Evolutionary conservation across 495 filamentous ascomycete species (phyloP).

Genomic region (Pyrenula massariospora): DNA sequence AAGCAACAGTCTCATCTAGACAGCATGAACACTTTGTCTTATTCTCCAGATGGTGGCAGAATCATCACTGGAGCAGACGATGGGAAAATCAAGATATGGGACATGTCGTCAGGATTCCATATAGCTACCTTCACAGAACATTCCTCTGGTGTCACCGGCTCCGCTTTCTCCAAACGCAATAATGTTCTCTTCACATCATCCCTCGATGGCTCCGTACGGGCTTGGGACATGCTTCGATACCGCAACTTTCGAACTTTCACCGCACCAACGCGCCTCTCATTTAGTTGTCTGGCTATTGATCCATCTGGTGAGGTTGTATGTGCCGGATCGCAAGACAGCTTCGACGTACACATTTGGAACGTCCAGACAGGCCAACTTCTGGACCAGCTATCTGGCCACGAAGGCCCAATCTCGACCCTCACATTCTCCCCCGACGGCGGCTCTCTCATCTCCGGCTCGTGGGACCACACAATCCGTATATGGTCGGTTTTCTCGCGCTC

Average conservation of each 20-base stretch:
- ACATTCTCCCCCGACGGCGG: constrained; percentile 80
- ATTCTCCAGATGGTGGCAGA: constrained; percentile 86
- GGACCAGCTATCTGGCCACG: constrained; percentile 82
- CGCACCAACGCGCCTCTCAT: constrained; percentile 79
- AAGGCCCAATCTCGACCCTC: constrained; percentile 79
- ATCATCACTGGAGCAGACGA: constrained; percentile 91
- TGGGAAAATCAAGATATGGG: constrained; percentile 97
- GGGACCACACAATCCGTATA: constrained; percentile 88
- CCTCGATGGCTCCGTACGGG: constrained; percentile 83
- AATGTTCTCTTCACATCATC: constrained; percentile 92
- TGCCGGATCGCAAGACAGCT: constrained; percentile 87
- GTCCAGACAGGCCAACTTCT: constrained; percentile 95
- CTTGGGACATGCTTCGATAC: constrained; percentile 94
- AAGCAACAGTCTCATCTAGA: constrained; percentile 98
- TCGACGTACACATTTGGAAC: constrained; percentile 96
- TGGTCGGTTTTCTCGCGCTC: constrained; percentile 92
- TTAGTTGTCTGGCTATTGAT: constrained; percentile 90
- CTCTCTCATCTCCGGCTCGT: constrained; percentile 76
- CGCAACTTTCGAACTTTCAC: constrained; percentile 96
- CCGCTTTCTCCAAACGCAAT: constrained; percentile 86
- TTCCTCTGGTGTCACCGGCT: constrained; percentile 87
- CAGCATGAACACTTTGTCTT: constrained; percentile 85
- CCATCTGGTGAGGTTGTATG: constrained; percentile 92
- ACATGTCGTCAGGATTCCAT: constrained; percentile 90
- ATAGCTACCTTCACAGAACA: constrained; percentile 97